Evolutionary conservation across 2,329 filamentous ascomycete genomes (phyloP), one percentile per base, ranked within the genome.

Genomic region (Alternaria sp.): DNA sequence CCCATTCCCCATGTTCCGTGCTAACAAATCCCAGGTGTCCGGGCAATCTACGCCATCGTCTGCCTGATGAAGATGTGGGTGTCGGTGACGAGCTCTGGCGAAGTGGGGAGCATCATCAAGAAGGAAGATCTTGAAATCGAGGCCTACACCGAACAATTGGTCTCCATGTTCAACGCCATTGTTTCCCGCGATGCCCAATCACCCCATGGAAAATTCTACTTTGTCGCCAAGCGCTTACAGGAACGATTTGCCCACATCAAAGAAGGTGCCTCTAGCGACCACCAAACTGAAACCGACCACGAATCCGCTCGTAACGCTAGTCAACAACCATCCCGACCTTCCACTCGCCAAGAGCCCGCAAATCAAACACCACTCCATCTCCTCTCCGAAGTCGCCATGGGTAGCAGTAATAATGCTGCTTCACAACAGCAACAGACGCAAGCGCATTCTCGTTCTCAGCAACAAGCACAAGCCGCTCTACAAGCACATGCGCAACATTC

Each of bases 41-140:
- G 85, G 38, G 81, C 84, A 48, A 83, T 85, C 11, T 88, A 87
- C 68, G 84, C 85, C 14, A 81, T 86, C 22, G 84, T 88, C 6
- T 83, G 87, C 32, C 79, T 88, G 8, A 86, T 87, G 76, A 88
- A 87, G 68, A 83, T 88, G 79, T 86, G 85, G 75, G 85, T 86
- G 49, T 84, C 85, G 1, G 81, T 84, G 7, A 82, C 80, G 4
- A 80, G 78, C n/a, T 82, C 83, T 4, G 79, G 78, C 20, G 83
- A 85, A 66, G 76, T 86, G 2, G 80, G 81, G 51, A 83, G 79
- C 62, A 79, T 85, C 56, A 83, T 85, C 73, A 80, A 80, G 40
- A 78, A 81, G 36, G 79, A 83, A 44, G 79, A 81, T 44, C 73
- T 85, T 10, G 74, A 78, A n/a, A 80, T 85, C 25, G 82, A 85